Base-by-base conservation (phyloP, 2,329 filamentous ascomycete genomes). In the Fusarium stilboides region DNA sequence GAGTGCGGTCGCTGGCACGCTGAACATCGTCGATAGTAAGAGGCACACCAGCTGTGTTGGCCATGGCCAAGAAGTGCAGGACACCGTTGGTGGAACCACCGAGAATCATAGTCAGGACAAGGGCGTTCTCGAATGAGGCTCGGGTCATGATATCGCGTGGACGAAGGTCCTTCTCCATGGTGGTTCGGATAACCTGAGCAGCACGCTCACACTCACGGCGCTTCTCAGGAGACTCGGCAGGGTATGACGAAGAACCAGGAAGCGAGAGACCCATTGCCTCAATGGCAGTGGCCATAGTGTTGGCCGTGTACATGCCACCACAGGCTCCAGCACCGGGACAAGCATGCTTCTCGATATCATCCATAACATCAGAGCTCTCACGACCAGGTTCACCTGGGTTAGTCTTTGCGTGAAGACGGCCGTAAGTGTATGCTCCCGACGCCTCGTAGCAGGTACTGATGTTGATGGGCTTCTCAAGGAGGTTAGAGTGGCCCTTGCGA, bases 81-180 rank as follows among this genome's bases (percentile, higher is more conserved):
- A 97, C 92, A 34, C 92, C 92, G 78, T 97, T 97, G 57, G 94
- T 97, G 51, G 90, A 94, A 54, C 94, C 94, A 54, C 94, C 94
- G n/a, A 97, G 86, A 4, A 93, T 91, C 92, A 97, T 97, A 78
- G 94, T 96, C 79, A 97, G 89, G 2, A 95, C 92, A 20, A 97
- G 85, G 1, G 94, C 94, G 76, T 97, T 97, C 78, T 97, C 93
- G 65, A 97, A 95, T 0, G 92, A 89, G 2, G 87, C 87, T 69
- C 92, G 92, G 6, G 92, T 97, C 72, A 97, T 84, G 33, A 97
- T 87, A 74, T 96, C 91, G 20, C 90, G 87, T 0, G 94, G 94
- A 0, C 89, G 90, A 69, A 97, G 94, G 79, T 97, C 90, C 77
- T 88, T 89, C 76, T 93, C 91, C 89, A 97, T 92, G 76, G 92